Evolutionary conservation across 306 rosid species (phyloP), one percentile per base, ranked within the genome.

Genomic region (Cotoneaster glaucophyllus): DNA sequence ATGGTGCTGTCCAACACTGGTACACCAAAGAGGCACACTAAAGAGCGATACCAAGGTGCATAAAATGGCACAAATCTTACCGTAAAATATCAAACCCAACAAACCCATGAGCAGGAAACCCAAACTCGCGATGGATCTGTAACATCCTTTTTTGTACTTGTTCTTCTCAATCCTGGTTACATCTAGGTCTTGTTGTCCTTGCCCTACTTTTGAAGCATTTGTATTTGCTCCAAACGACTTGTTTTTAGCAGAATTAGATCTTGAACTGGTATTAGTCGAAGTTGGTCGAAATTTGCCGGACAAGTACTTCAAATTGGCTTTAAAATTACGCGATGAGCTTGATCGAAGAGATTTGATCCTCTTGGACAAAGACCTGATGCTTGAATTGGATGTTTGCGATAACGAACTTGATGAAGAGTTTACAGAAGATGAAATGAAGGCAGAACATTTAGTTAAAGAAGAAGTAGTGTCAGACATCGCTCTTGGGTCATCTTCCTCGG

Each of bases 1-100:
- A 13, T 67, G 29, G 4, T 13, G 41, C 2, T 37, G 2, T 28
- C 67, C 67, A 0, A 44, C 29, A 19, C 71, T 29, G 0, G n/a
- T 21, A 18, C 24, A 56, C 80, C 71, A 57, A 44, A 50, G 26
- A 39, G 78, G 79, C 57, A 61, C 10, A 11, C 65, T 3, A 11
- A 67, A 68, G 17, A 83, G 57, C 73, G 79, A 80, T 29, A 74
- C 43, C 4, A 76, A 71, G 29, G 77, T 71, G 56, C 69, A 79
- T 19, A 79, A 18, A 10, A 83, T 76, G 4, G 73, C 81, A 28
- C 69, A 67, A 22, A 83, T 25, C 64, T 76, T 83, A 1, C 86
- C 81, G 28, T 64, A 83, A 28, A 71, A 64, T 0, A 76, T 70
- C 86, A 83, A 67, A 28, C 52, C 77, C 73, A 61, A 31, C n/a